A percentile compares a stretch with the other conserved stretches of the same genome.
Evolutionary conservation across 768 basidiomycete genomes (phyloP).

Genomic region (Pleurotus salmoneostramineus): DNA sequence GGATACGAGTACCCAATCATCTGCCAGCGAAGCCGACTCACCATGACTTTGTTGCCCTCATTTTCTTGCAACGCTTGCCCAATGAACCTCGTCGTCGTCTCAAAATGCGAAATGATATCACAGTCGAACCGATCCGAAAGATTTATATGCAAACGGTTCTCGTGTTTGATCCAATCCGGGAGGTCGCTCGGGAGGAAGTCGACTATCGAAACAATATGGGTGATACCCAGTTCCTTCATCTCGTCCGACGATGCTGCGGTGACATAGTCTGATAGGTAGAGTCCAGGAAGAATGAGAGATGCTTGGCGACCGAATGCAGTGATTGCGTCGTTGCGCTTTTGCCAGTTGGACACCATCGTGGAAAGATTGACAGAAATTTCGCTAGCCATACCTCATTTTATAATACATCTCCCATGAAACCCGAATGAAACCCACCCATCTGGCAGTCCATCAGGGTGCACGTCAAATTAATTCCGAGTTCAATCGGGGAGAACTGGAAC

Average conservation of each 20-base stretch:
- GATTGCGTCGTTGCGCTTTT: slow-evolving; percentile 18
- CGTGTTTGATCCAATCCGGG: slow-evolving; percentile 38
- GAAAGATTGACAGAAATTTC: too few species aligned
- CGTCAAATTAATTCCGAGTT: too few species aligned
- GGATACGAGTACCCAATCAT: slow-evolving; percentile 15
- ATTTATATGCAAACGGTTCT: slow-evolving; percentile 45
- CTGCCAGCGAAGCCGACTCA: slow-evolving; percentile 13
- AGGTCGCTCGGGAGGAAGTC: slow-evolving; percentile 41
- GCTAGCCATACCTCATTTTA: too few species aligned
- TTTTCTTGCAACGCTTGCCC: slow-evolving; percentile 39
- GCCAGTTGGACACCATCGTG: background rate
- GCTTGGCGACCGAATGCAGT: slow-evolving; percentile 21
- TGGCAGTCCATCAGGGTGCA: too few species aligned
- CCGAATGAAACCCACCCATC: too few species aligned
- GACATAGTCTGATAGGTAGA: slow-evolving; percentile 63
- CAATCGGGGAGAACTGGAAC: too few species aligned
- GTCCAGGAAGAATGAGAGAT: slow-evolving; percentile 37
- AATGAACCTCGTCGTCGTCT: slow-evolving; percentile 50
- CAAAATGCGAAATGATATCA: slow-evolving; percentile 43
- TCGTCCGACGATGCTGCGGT: slow-evolving; percentile 48
- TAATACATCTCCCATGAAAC: too few species aligned
- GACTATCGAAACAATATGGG: slow-evolving; percentile 67
- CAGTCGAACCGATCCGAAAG: slow-evolving; percentile 35
- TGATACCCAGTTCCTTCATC: slow-evolving; percentile 58
- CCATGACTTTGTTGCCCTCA: slow-evolving; percentile 42